Evolutionary conservation across 306 rosid species (phyloP).

Genomic region (Glycyrrhiza uralensis): DNA sequence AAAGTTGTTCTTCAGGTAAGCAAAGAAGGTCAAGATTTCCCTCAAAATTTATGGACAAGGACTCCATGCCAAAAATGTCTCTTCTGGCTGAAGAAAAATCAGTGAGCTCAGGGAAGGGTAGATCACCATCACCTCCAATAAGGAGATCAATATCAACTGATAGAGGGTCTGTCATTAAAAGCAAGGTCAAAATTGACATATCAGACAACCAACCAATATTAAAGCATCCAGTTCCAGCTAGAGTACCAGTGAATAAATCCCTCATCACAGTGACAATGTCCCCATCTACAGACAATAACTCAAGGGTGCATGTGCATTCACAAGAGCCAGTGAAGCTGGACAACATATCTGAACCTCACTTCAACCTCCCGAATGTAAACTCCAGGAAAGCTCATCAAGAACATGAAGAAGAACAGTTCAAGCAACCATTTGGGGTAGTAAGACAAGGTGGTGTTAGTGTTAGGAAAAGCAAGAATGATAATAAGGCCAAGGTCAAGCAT

Average conservation of each 20-base stretch:
- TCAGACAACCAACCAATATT: conserved; percentile 54
- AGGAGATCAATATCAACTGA: conserved; percentile 90
- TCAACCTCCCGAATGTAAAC: conserved; percentile 50
- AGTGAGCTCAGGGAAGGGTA: conserved; percentile 50
- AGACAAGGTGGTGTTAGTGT: conserved; percentile 65
- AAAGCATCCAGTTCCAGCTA: conserved; percentile 56
- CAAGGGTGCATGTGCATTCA: conserved; percentile 37
- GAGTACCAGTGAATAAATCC: conserved; percentile 64
- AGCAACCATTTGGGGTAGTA: conserved; percentile 49
- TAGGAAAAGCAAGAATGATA: conserved; percentile 59
- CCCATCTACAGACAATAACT: conserved; percentile 35
- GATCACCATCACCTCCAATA: conserved; percentile 85
- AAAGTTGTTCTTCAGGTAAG: conserved; percentile 89
- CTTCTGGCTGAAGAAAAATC: conserved; percentile 58
- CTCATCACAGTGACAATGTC: conserved; percentile 32
- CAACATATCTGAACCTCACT: conserved; percentile 40
- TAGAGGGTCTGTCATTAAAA: conserved; percentile 65
- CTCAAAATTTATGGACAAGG: conserved; percentile 59
- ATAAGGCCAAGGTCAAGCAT: conserved; percentile 61
- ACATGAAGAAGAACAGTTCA: conserved; percentile 66
- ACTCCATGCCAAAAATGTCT: conserved; percentile 50
- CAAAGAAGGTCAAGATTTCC: conserved; percentile 81
- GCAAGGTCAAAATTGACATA: conserved; percentile 54
- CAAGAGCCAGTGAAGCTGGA: conserved; percentile 49
- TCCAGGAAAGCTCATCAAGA: conserved; percentile 56